These are phyloP conservation scores for Gloeostereum incarnatum DNA, from an alignment of 768 basidiomycete genomes.

Conservation along the genomic window DNA sequence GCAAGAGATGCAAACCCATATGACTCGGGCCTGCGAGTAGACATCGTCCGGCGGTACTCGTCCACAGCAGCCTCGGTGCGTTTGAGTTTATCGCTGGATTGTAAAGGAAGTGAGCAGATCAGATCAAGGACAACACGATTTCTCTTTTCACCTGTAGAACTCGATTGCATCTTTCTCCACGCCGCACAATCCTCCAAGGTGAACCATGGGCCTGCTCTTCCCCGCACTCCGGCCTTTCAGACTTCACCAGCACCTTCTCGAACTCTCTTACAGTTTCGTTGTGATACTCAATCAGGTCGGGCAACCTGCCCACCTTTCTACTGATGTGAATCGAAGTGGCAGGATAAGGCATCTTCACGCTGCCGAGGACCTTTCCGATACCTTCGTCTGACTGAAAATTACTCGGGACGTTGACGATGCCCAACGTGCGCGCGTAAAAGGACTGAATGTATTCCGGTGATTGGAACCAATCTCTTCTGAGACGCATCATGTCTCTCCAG, in stretches of 20 bases:
- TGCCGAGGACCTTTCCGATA: conserved; percentile 65
- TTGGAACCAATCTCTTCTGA: conserved; percentile 84
- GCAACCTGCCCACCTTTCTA: conserved; percentile 78
- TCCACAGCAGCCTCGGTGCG: conserved; percentile 71
- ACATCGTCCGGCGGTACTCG: conserved; percentile 63
- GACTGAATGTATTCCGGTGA: conserved; percentile 81
- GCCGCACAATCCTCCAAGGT: conserved; percentile 78
- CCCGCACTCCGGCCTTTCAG: conserved; percentile 76
- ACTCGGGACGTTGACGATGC: conserved; percentile 72
- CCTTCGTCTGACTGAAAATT: conserved; percentile 82
- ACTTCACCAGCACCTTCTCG: conserved; percentile 82
- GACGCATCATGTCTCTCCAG: conserved; percentile 69
- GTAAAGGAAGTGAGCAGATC: not conserved
- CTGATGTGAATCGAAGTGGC: conserved; percentile 88
- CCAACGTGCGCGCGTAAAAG: conserved; percentile 91
- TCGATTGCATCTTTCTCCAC: conserved; percentile 87
- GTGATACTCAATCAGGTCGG: conserved; percentile 85
- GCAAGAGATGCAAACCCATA: conserved; percentile 92
- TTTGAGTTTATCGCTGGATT: conserved; percentile 36
- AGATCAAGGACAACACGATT: not conserved
- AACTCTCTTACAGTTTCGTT: conserved; percentile 89
- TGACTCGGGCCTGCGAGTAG: conserved; percentile 70
- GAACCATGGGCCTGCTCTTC: conserved; percentile 73
- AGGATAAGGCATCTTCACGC: conserved; percentile 75
- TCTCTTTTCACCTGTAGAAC: conserved; percentile 84